Evolutionary conservation across 257 asterid genomes (phyloP), one percentile per base, ranked within the genome.

Genomic region (Mitragyna speciosa): DNA sequence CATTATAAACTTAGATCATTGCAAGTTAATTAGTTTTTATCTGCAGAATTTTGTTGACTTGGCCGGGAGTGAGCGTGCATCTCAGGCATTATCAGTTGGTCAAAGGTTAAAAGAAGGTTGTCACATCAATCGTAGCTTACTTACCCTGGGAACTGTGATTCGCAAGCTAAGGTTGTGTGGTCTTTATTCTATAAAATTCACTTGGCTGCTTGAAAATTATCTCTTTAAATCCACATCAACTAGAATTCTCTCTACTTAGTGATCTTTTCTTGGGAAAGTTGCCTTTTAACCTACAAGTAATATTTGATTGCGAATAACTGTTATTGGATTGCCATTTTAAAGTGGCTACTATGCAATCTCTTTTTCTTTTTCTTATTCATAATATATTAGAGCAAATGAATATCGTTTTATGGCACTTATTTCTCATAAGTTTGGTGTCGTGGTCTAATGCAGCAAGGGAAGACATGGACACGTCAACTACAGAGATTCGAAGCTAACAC

Each of bases 21-120:
- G 24, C 63, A 84, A 65, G 59, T 73, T 66, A 47, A 76, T 80
- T 51, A 19, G 80, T 75, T 43, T 82, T 79, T 82, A 77, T 81
- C 73, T 86, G 90, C 91, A 96, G 99, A 96, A 96, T 84, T 94
- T 94, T 89, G 99, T 96, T 87, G 99, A 96, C 87, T 87, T 96
- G 80, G 99, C 99, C 47, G 99, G 99, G 68, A 96, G 99, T 80
- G 99, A 96, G 87, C 95, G 99, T 70, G 99, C 98, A 85, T 91
- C 98, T 89, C 98, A 94, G 88, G 90, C 98, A 47, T 82, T 90
- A 86, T 94, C 99, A 66, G 97, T 85, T 70, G 98, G 99, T 78
- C 97, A 94, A 82, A 87, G 99, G 88, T 92, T 96, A 84, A 96
- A 96, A 88, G 99, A 96, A 85, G 99, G 99, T 68, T 96, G 98